A percentile compares a stretch with the other conserved stretches of the same genome.
phyloP scores from a whole-genome alignment of 768 basidiomycete species.

The Auriscalpium orientale region DNA sequence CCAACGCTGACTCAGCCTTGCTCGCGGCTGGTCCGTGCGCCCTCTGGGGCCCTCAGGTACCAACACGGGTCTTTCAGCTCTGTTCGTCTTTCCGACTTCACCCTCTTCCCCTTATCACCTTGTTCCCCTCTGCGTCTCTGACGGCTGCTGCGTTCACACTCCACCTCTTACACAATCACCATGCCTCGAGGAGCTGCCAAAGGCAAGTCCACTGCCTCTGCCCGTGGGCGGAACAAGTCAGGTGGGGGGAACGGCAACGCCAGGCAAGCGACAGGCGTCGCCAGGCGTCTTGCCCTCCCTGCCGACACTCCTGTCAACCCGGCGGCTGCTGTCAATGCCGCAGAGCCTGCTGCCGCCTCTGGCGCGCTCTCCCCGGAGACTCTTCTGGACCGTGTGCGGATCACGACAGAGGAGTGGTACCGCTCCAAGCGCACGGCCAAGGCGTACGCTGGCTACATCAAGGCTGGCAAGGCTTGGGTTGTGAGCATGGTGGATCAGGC shows the following conservation, averaged over 20 bases:
- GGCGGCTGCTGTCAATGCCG: not conserved
- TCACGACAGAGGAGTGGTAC: not conserved
- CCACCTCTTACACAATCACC: too few relatives aligned
- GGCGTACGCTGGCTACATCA: not conserved
- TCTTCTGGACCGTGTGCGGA: not conserved
- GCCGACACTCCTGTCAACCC: too few relatives aligned
- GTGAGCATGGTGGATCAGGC: not conserved
- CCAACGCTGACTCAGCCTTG: too few relatives aligned
- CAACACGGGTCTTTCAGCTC: too few relatives aligned
- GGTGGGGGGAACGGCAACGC: not conserved
- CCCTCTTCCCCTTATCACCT: too few relatives aligned
- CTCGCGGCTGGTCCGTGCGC: too few relatives aligned
- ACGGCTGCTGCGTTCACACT: too few relatives aligned
- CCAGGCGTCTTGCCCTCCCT: not conserved
- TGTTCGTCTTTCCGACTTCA: too few relatives aligned
- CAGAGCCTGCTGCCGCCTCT: not conserved
- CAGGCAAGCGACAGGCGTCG: not conserved
- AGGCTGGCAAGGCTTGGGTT: not conserved
- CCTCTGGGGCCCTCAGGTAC: too few relatives aligned
- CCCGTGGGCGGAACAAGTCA: not conserved
- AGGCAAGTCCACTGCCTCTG: not conserved
- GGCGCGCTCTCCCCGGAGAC: not conserved
- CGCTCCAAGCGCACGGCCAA: not conserved
- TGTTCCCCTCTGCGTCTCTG: too few relatives aligned
- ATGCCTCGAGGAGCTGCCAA: too few relatives aligned